Base-by-base conservation (phyloP, 768 basidiomycete species). In the Asterophora lycoperdoides region DNA sequence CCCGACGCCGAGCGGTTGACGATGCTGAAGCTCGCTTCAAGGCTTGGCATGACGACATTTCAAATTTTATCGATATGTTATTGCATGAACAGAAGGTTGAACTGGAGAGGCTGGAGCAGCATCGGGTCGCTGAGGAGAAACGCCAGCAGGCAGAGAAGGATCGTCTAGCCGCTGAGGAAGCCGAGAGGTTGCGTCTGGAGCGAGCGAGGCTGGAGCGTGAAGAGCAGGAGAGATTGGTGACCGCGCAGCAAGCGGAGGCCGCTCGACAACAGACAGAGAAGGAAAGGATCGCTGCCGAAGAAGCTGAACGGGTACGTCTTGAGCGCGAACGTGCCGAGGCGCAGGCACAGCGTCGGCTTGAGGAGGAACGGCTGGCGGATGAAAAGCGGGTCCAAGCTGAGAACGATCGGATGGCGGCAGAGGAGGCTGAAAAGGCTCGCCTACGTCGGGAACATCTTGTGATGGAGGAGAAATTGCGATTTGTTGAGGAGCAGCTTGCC, bases 1-100 rank as follows among this genome's bases (percentile, higher is more conserved):
- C 80, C 10, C 76, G 86, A 37, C 64, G 67, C 36, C 68, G 73
- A 47, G 69, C 71, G 6, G 68, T 79, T 13, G 75, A 83, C 55
- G 77, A 81, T 52, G 66, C 73, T 0, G 79, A 82, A 53, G 51
- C 70, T 14, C 72, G 69, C 35, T 65, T 80, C 41, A 71, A 64
- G 32, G 61, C 66, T 1, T 86, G 80, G 78, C 61, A 69, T 34
- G 73, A 79, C 48, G 69, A 69, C 49, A 52, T 70, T 19, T 66
- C 68, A 15, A 50, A 68, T 32, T 69, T 81, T 30, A 67, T 68
- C 42, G 61, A 67, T 32, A 62, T 69, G 41, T 59, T 81, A 38
- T 49, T 64, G 19, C 71, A 74, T 26, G 71, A 75, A 2, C 66
- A 71, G 45, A 66, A 63, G n/a, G 60, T 60, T 2, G 81, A 80